phyloP scores from a whole-genome alignment of 2,329 filamentous ascomycete species.

The Sporothrix phasma region DNA sequence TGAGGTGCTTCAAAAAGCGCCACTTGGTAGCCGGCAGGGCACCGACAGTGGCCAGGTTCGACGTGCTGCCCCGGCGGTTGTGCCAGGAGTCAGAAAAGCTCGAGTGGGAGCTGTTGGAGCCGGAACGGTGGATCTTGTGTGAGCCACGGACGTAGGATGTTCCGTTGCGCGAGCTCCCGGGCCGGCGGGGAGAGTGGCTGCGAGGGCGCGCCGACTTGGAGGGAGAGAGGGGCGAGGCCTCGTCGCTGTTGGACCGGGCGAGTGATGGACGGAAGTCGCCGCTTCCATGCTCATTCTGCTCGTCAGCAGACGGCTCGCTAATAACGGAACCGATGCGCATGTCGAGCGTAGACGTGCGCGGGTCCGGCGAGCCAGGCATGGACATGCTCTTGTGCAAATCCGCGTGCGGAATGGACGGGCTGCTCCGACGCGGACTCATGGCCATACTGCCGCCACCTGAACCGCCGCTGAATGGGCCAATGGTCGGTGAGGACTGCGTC shows the following conservation, averaged over 20 bases:
- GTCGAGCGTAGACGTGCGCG: constrained; percentile 38
- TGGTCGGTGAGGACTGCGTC: constrained; percentile 67
- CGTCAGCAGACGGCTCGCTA: constrained; percentile 36
- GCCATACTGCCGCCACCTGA: constrained; percentile 7
- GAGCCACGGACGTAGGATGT: constrained; percentile 52
- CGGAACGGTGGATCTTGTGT: constrained; percentile 73
- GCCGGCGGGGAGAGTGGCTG: constrained; percentile 74
- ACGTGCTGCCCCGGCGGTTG: constrained; percentile 60
- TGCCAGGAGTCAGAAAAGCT: constrained; percentile 57
- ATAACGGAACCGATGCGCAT: constrained; percentile 51
- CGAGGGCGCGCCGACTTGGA: constrained; percentile 45
- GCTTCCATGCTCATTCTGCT: constrained; percentile 28
- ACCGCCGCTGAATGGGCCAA: constrained; percentile 38
- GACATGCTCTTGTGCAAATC: constrained; percentile 60
- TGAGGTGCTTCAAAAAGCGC: constrained; percentile 87
- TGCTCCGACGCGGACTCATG: constrained; percentile 53
- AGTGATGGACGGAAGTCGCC: constrained; percentile 34
- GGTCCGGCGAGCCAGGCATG: constrained; percentile 53
- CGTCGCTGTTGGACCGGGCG: constrained; percentile 39
- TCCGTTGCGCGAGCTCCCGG: constrained; percentile 64
- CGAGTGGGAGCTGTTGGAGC: constrained; percentile 88
- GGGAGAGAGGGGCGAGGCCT: constrained; percentile 30
- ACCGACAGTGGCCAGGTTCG: constrained; percentile 63
- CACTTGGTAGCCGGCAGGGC: constrained; percentile 79
- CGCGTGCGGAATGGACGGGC: constrained; percentile 51